Conservation (phyloP, 176 grass and related monocot species). For the Areca catechu region DNA sequence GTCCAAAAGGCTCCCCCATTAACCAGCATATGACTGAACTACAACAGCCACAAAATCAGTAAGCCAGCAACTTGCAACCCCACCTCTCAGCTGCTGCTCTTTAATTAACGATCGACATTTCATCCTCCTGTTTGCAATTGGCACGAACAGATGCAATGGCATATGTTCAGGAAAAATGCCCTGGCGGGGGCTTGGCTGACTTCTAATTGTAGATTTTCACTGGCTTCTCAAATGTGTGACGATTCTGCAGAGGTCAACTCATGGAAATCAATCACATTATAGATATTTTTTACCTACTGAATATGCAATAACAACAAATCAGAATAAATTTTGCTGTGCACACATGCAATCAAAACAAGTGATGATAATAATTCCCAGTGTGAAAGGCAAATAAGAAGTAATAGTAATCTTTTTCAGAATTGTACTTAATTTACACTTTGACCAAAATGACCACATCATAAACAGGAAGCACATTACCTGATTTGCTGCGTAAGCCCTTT, state of each 20-base stretch:
- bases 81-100: too few species aligned
- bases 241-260: conserved; percentile 41
- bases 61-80: too few species aligned
- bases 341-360: background rate
- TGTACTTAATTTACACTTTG: background rate
- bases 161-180: background rate
- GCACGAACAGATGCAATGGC: background rate
- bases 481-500: conserved; percentile 60
- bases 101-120: too few species aligned
- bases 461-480: conserved; percentile 40
- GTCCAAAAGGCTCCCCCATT: conserved; percentile 1
- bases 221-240: conserved; percentile 86
- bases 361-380: background rate
- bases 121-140: background rate
- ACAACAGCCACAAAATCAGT: too few species aligned
- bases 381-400: too few species aligned
- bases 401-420: too few species aligned
- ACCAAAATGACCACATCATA: background rate
- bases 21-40: background rate
- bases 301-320: background rate
- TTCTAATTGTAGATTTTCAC: conserved; percentile 97
- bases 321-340: background rate
- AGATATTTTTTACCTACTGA: conserved; percentile 3
- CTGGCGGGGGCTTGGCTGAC: background rate
- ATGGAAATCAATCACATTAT: conserved; percentile 1